phyloP scores from a whole-genome alignment of 768 basidiomycete genomes.

The Suillus alpinus region DNA sequence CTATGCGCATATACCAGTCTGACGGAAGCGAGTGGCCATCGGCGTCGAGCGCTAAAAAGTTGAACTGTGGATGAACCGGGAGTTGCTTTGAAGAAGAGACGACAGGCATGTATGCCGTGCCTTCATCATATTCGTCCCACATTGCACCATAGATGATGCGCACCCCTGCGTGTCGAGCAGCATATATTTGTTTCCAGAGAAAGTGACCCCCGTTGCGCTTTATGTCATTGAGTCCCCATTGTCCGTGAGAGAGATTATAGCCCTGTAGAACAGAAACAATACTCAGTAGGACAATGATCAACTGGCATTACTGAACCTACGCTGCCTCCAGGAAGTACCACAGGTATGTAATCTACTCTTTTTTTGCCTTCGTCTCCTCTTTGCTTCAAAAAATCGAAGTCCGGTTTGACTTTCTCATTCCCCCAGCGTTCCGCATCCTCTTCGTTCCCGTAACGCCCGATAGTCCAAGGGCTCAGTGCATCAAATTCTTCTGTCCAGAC shows the following conservation, averaged over 20 bases:
- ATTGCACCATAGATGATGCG: constrained; percentile 77
- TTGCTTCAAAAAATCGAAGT: constrained; percentile 56
- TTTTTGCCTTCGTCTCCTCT: constrained; percentile 43
- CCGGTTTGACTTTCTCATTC: constrained; percentile 58
- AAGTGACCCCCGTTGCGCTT: constrained; percentile 73
- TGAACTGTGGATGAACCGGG: constrained; percentile 56
- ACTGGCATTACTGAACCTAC: constrained; percentile 40
- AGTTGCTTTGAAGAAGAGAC: constrained; percentile 55
- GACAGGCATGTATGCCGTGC: constrained; percentile 78
- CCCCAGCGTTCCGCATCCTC: constrained; percentile 64
- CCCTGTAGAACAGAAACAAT: constrained; percentile 41
- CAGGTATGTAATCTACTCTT: constrained; percentile 80
- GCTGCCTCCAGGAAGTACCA: constrained; percentile 78
- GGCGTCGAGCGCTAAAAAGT: constrained; percentile 71
- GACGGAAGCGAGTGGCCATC: constrained; percentile 76
- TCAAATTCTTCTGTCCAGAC: constrained; percentile 80
- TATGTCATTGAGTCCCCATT: constrained; percentile 71
- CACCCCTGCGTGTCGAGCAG: constrained; percentile 59
- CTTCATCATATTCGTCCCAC: constrained; percentile 92
- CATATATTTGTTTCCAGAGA: constrained; percentile 75
- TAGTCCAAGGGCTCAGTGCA: constrained; percentile 80
- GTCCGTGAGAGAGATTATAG: constrained; percentile 66
- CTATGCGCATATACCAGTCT: constrained; percentile 86
- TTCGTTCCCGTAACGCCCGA: constrained; percentile 64
- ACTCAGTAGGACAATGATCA: constrained; percentile 5